Evolutionary conservation across 352 stramenopile genomes (phyloP).

Genomic region (Phytophthora syringae): DNA sequence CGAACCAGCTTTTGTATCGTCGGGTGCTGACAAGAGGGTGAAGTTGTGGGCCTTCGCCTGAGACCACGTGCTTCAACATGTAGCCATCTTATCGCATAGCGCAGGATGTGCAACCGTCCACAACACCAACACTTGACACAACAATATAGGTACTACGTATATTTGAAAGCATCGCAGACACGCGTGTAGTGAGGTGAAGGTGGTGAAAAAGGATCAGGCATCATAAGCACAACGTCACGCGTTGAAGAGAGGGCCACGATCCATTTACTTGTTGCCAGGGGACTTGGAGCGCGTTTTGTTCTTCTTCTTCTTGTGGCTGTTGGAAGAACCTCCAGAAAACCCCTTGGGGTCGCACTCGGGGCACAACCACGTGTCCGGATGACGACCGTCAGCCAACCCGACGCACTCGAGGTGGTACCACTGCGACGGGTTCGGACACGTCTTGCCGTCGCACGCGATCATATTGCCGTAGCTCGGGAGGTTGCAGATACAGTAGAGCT

Average conservation of each 20-base stretch:
- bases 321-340: slow-evolving; percentile 59
- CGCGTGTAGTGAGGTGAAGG: no score
- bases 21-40: slow-evolving; percentile 67
- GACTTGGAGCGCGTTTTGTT: slow-evolving; percentile 81
- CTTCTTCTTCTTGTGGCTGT: slow-evolving; percentile 90
- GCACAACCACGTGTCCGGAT: slow-evolving; percentile 88
- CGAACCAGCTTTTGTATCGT: slow-evolving; percentile 62
- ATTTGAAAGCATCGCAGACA: slow-evolving; percentile 35
- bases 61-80: slow-evolving; percentile 21
- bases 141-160: slow-evolving; percentile 37
- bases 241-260: neutral
- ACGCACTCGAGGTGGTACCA: slow-evolving; percentile 91
- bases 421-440: slow-evolving; percentile 86
- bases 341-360: slow-evolving; percentile 86
- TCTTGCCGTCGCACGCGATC: slow-evolving; percentile 90
- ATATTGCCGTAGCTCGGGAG: slow-evolving; percentile 89
- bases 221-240: slow-evolving; percentile 6
- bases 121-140: slow-evolving; percentile 12
- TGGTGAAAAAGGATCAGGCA: slow-evolving; percentile 9
- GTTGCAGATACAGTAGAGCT: slow-evolving; percentile 91
- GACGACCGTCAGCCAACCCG: slow-evolving; percentile 76
- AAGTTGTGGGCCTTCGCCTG: slow-evolving; percentile 66
- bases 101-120: slow-evolving; percentile 12
- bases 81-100: slow-evolving; percentile 21
- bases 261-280: slow-evolving; percentile 65